Evolutionary conservation across 2,329 filamentous ascomycete genomes (phyloP), one percentile per base, ranked within the genome.

Genomic region (Graphium sp.): DNA sequence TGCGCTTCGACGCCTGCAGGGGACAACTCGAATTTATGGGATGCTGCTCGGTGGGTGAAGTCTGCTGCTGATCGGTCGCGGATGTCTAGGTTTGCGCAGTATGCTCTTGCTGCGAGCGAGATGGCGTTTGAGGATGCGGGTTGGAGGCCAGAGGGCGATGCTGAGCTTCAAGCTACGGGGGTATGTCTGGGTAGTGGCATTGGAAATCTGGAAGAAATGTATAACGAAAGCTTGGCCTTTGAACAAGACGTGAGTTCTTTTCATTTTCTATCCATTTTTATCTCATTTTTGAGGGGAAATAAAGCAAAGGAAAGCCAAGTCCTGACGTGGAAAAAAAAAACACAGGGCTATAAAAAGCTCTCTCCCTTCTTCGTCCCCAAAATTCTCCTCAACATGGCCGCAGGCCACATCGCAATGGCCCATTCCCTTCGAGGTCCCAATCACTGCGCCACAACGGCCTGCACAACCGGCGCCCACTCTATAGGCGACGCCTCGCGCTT

Each of bases 151-250:
- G 56, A 55, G 5, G 52, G 46, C 5, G 57, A 62, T 12, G 62
- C 72, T 15, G 69, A 85, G 32, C 62, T 66, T 15, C 79, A 92
- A 44, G 63, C 64, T 31, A 92, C 85, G 0, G 89, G 89, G 1
- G 80, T 98, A 2, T 93, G 87, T 43, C 62, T 98, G 22, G 89
- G 89, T 3, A 95, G 87, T 38, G 89, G 89, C 2, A 94, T 98
- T 41, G 89, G 89, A 11, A 94, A 89, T 43, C 64, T 98, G 22
- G 79, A 93, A 22, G 84, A 93, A 41, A 73, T 92, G 7, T 94
- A 91, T 50, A 64, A 76, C 35, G 91, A 84, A 2, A 82, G 80
- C 32, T 44, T 93, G 28, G 71, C 69, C 2, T 92, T 80, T 46
- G 64, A 80, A 18, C 62, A 69, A 50, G 71, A 71, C 33, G 82